A percentile compares a stretch with the other conserved stretches of the same genome.
These are phyloP conservation scores for Leishmania turanica DNA, from an alignment of 208 protist genomes.

Conservation along the genomic window DNA sequence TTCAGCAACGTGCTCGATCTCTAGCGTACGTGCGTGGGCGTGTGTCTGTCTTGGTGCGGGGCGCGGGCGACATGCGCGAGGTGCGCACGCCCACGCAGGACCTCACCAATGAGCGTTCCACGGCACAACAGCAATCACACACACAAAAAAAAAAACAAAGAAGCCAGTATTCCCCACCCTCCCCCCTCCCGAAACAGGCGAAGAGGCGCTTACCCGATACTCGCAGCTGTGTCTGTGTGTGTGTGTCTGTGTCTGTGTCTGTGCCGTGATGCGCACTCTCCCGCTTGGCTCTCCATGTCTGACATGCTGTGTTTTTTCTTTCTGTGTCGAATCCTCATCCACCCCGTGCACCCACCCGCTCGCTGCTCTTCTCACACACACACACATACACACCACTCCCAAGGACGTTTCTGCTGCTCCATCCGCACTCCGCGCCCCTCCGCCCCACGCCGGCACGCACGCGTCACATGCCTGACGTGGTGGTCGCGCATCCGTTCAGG, in stretches of 20 bases:
- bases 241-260: not conserved
- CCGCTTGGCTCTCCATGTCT: not conserved
- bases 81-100: no score
- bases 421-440: not conserved
- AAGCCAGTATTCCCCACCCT: not conserved
- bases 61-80: no score
- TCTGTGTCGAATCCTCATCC: not conserved
- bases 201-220: not conserved
- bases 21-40: not conserved
- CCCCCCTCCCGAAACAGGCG: not conserved
- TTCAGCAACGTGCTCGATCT: conserved; percentile 80
- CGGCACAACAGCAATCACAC: no score
- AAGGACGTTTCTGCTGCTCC: not conserved
- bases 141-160: no score
- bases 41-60: not conserved
- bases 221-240: not conserved
- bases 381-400: not conserved
- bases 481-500: not conserved
- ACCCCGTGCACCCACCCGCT: not conserved
- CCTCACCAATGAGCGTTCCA: no score
- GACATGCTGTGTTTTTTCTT: not conserved
- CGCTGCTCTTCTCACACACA: no score
- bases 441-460: not conserved
- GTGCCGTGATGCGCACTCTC: not conserved
- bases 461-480: not conserved